These are phyloP conservation scores for Glycyrrhiza uralensis DNA, from an alignment of 306 rosid species.

Conservation along the genomic window DNA sequence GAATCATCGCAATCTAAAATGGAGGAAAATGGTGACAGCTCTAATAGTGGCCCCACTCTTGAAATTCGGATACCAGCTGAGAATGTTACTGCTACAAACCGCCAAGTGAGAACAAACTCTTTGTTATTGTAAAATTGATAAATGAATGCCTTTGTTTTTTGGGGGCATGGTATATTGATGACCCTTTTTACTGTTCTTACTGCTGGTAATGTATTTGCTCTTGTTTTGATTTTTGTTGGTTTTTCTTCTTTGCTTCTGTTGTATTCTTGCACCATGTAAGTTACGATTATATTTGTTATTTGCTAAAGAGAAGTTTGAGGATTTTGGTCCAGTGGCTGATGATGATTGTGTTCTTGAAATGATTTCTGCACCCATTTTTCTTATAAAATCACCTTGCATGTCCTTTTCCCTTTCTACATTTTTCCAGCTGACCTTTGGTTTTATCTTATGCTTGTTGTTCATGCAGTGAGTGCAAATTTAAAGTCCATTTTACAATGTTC, in stretches of 20 bases:
- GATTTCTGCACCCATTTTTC: neutral
- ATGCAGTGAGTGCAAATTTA: neutral
- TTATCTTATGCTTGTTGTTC: slow-evolving; percentile 3
- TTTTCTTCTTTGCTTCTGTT: slow-evolving; percentile 14
- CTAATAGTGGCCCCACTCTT: slow-evolving; percentile 69
- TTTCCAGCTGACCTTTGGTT: neutral
- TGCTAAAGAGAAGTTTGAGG: slow-evolving; percentile 4
- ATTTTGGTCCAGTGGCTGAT: slow-evolving; percentile 9
- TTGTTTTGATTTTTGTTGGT: slow-evolving; percentile 8
- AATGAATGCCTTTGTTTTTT: neutral
- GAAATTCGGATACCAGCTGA: slow-evolving; percentile 92
- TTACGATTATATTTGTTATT: slow-evolving; percentile 1
- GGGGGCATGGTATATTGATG: neutral
- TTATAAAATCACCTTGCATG: neutral
- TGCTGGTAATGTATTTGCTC: slow-evolving; percentile 11
- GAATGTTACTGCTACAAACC: slow-evolving; percentile 87
- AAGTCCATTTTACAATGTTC: neutral
- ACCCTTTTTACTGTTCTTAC: neutral
- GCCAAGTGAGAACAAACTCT: slow-evolving; percentile 64
- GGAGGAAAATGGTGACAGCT: slow-evolving; percentile 62
- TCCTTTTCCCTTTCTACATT: neutral
- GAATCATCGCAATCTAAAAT: slow-evolving; percentile 58
- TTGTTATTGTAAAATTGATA: neutral
- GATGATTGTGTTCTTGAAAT: slow-evolving; percentile 11
- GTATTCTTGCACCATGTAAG: neutral